These are phyloP conservation scores for Entomortierella chlamydospora DNA, from an alignment of 192 early-diverging fungal genomes.

Conservation along the genomic window DNA sequence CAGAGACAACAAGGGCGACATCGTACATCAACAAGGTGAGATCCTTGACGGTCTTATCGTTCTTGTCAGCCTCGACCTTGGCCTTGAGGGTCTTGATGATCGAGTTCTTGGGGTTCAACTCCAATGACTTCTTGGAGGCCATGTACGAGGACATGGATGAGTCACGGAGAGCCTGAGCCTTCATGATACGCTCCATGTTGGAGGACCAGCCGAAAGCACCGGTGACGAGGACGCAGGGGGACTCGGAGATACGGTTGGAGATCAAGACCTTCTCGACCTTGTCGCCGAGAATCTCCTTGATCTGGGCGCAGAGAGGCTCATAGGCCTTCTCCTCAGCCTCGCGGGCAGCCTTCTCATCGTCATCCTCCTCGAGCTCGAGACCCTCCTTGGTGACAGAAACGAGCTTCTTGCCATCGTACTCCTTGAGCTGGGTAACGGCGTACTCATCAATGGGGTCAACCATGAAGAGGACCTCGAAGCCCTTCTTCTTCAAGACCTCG, in stretches of 20 bases:
- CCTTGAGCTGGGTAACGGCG: constrained; percentile 97
- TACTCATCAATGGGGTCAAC: constrained; percentile 99
- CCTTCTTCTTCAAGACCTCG: constrained; percentile 99
- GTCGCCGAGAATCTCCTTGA: constrained; percentile 99
- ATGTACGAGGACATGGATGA: constrained; percentile 99
- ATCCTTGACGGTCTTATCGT: constrained; percentile 99
- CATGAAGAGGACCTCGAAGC: constrained; percentile 98
- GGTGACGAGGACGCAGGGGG: constrained; percentile 98
- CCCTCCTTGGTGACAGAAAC: constrained; percentile 99
- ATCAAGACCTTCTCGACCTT: constrained; percentile 94
- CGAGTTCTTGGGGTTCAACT: constrained; percentile 95
- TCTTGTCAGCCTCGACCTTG: constrained; percentile 95
- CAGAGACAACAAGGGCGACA: constrained; percentile 94
- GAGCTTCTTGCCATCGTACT: constrained; percentile 99
- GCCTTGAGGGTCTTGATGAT: constrained; percentile 95
- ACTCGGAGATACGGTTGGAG: constrained; percentile 97
- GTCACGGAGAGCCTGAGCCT: constrained; percentile 99
- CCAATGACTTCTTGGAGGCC: constrained; percentile 99
- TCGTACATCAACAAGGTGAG: constrained; percentile 96
- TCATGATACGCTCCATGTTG: constrained; percentile 99
- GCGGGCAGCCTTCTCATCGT: constrained; percentile 95
- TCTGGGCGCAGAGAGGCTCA: constrained; percentile 89
- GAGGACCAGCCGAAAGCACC: constrained; percentile 99
- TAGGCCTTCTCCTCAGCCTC: constrained; percentile 95
- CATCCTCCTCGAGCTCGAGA: constrained; percentile 98